Base-by-base conservation (phyloP, 257 asterid species). In the Nicotiana tomentosiformis region DNA sequence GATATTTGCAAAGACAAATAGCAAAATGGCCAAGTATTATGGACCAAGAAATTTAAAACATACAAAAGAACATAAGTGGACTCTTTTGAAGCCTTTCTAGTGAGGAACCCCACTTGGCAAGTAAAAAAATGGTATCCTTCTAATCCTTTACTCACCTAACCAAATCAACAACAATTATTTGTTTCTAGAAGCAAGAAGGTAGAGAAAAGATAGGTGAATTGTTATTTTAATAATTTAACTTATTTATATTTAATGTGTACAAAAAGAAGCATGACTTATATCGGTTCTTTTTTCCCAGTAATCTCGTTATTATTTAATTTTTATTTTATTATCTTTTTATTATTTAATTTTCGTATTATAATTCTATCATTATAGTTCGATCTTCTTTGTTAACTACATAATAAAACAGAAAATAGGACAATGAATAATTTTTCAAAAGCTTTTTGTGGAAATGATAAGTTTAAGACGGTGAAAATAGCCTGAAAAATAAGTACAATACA, bases 161-260 rank as follows among this genome's bases (percentile, higher is more conserved):
- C 84, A 37, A 81, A 84, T 72, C 78, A 72, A 46, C 78, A 20
- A 43, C 78, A 46, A 72, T 57, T 30, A 33, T 64, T 58, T 43
- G 83, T 82, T 85, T 85, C 88, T 85, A 85, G 88, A 85, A 85
- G 81, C 69, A 81, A 77, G 87, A 67, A 35, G 85, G 88, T 85
- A 66, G 83, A 74, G 78, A 84, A 80, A 68, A 43, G 85, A 78
- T 85, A 35, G 72, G 76, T 68, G 18, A 39, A 49, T 29, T 66
- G 7, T 29, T 49, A 20, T 15, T 33, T 79, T 46, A 37, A 26
- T 49, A 26, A 26, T 74, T 74, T 23, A 70, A 20, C 23, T 43
- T 60, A 43, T 11, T 0, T 20, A 70, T 70, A 43, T 43, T 43
- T 43, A 43, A 43, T 7, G 12, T 43, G 51, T 43, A 43, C 12